Evolutionary conservation across 495 filamentous ascomycete species (phyloP).

Genomic region (Penicillium silybi): DNA sequence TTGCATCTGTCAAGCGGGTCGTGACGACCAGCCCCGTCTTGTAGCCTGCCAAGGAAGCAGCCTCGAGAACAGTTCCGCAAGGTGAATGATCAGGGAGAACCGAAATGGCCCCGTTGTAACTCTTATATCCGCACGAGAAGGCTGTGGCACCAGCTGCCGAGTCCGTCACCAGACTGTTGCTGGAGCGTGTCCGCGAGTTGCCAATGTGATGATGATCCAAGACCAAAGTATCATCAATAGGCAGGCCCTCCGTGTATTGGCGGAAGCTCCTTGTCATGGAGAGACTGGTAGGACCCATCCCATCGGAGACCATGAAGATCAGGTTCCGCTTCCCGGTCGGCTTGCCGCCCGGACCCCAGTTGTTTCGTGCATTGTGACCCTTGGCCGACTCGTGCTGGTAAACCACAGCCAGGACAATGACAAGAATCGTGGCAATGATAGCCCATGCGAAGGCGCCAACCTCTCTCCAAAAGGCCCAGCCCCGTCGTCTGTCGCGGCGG

Average conservation of each 20-base stretch:
- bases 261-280: conserved; percentile 78
- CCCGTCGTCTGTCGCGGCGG: conserved; percentile 28
- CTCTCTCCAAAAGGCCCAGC: conserved; percentile 60
- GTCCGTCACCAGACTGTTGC: conserved; percentile 80
- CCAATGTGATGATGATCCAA: conserved; percentile 87
- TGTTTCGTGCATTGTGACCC: conserved; percentile 15
- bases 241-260: conserved; percentile 64
- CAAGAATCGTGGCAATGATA: conserved; percentile 73
- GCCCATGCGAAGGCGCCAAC: conserved; percentile 83
- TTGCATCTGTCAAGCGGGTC: conserved; percentile 92
- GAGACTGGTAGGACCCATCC: conserved; percentile 93
- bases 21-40: conserved; percentile 94
- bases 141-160: conserved; percentile 94
- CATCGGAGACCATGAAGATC: conserved; percentile 98
- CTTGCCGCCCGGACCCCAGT: conserved; percentile 42
- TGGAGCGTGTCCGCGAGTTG: conserved; percentile 79
- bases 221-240: conserved; percentile 65
- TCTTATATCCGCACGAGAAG: conserved; percentile 88
- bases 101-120: conserved; percentile 93
- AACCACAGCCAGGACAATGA: conserved; percentile 70
- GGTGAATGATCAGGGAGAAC: conserved; percentile 79
- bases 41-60: conserved; percentile 86
- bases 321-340: conserved; percentile 81
- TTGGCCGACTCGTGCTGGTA: conserved; percentile 59
- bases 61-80: conserved; percentile 92